Evolutionary conservation across 1,284 basidiomycete species (phyloP).

Genomic region (Ceratorhiza oryzae-sativae): DNA sequence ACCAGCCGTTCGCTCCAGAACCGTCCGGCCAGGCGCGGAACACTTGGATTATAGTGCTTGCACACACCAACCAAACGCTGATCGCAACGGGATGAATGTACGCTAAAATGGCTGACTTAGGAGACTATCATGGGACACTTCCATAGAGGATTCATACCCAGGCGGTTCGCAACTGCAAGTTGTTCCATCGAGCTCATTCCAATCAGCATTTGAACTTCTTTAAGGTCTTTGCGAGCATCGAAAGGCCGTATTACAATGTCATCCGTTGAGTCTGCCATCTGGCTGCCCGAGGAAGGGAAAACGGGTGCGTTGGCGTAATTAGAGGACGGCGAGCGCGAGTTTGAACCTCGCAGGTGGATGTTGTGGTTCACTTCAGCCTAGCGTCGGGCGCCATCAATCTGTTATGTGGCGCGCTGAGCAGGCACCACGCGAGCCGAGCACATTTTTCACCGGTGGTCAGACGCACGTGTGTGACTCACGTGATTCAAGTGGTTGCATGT

Average conservation of each 20-base stretch:
- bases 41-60: constrained; percentile 13
- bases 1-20: constrained; percentile 7
- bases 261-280: constrained; percentile 11
- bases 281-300: neutral
- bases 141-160: constrained; percentile 44
- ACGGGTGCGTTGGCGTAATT: too few species aligned
- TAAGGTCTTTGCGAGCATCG: constrained; percentile 43
- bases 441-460: constrained; percentile 15
- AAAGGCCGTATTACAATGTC: constrained; percentile 35
- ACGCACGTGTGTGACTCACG: constrained; percentile 21
- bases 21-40: constrained; percentile 29
- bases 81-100: constrained; percentile 6
- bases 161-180: constrained; percentile 48
- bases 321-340: neutral
- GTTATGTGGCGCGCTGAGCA: neutral
- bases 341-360: neutral
- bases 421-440: neutral
- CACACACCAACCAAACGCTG: constrained; percentile 23
- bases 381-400: neutral
- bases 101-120: neutral
- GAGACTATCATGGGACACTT: neutral
- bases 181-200: constrained; percentile 51
- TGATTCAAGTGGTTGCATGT: neutral
- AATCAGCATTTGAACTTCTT: constrained; percentile 48
- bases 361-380: neutral